These are phyloP conservation scores for Lignosus rhinocerotis DNA, from an alignment of 1,284 basidiomycete species.

Conservation along the genomic window DNA sequence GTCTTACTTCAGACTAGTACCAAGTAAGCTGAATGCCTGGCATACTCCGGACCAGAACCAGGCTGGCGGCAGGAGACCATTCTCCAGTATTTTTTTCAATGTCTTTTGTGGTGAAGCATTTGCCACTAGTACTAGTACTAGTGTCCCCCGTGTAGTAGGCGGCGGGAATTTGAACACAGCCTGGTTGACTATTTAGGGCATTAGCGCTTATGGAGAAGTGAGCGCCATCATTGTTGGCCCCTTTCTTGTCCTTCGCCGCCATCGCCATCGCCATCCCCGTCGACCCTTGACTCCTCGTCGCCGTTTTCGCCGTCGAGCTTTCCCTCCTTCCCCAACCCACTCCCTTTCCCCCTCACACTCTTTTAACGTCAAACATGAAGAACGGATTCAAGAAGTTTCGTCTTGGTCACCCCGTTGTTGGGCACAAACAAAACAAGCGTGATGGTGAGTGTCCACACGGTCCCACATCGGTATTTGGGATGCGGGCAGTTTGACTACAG, in stretches of 20 bases:
- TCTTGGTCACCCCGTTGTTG: conserved; percentile 19
- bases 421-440: conserved; percentile 20
- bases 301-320: background rate
- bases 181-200: background rate
- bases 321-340: background rate
- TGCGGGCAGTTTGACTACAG: too few species aligned
- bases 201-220: background rate
- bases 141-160: too few species aligned
- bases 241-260: background rate
- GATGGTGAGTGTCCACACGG: conserved; percentile 17
- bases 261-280: conserved; percentile 1
- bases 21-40: too few species aligned
- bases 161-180: too few species aligned
- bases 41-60: too few species aligned
- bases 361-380: conserved; percentile 19
- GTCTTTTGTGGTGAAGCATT: too few species aligned
- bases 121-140: too few species aligned
- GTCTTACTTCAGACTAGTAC: too few species aligned
- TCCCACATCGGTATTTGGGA: background rate
- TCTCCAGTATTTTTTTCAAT: too few species aligned
- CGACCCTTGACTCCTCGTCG: background rate
- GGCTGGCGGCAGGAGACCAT: too few species aligned
- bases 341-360: background rate
- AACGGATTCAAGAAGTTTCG: conserved; percentile 23
- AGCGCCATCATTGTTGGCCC: background rate